Evolutionary conservation across 768 basidiomycete species (phyloP), one percentile per base, ranked within the genome.

Genomic region (Cytidiella melzeri): DNA sequence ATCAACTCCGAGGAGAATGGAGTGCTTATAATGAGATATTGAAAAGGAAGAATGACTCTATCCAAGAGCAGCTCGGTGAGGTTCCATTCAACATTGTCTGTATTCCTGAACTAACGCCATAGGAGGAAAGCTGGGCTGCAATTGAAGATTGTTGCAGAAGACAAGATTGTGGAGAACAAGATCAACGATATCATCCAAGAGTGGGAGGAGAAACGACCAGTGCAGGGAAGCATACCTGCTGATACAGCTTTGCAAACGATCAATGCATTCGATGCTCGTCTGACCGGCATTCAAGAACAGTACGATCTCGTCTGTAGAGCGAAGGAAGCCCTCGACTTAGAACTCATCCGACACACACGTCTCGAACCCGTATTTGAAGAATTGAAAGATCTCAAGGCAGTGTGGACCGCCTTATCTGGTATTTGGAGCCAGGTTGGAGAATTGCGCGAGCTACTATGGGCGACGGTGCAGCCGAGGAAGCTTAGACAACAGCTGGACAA

Each of bases 121-220:
- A n/a, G n/a, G n/a, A n/a, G n/a, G n/a, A n/a, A n/a, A 95, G 94
- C 92, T 55, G 96, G 95, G 1, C 74, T 99, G n/a, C 96, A 98
- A 67, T 75, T 97, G 54, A 99, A 98, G 77, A 95, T 99, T 65
- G 90, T 95, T n/a, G 93, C 96, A 1, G 93, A 99, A 67, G 96
- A 97, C 74, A 95, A 95, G 73, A 92, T 97, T 47, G 83, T 98
- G 1, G 92, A 95, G 72, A 90, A 92, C 68, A 93, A 92, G 71
- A 93, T 98, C 61, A 84, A 79, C 59, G 93, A 96, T 59, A 79
- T 92, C 50, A 74, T 96, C 13, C 69, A 74, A 48, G 96, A 98
- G 66, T 98, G 96, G 96, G 94, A 97, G 64, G 79, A 85, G 61
- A 91, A 86, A 55, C 91, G 96, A 60, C 96, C 96, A 0, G 91